Conservation (phyloP, 345 rosid species). For the Psidium guajava region DNA sequence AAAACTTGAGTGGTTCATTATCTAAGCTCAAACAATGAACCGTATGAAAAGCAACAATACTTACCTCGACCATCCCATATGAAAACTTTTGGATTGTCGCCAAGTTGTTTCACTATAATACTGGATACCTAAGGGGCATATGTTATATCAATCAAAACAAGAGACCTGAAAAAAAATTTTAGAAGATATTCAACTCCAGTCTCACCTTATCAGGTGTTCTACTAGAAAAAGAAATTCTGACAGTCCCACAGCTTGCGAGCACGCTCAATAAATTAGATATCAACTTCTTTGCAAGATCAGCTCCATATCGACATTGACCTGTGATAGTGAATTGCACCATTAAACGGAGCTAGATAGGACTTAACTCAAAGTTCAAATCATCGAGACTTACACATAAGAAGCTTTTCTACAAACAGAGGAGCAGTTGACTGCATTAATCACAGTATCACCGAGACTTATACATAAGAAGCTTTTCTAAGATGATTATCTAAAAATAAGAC, state of each 20-base stretch:
- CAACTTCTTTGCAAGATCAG: conserved; percentile 78
- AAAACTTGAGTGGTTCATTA: not conserved
- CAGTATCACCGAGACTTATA: not conserved
- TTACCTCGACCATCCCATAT: conserved; percentile 94
- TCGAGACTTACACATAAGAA: too few relatives aligned
- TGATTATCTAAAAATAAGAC: not conserved
- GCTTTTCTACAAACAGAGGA: not conserved
- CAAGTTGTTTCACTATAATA: conserved; percentile 54
- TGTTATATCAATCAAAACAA: not conserved
- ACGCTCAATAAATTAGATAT: conserved; percentile 41
- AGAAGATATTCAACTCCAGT: not conserved
- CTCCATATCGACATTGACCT: conserved; percentile 84
- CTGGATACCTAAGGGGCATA: conserved; percentile 43
- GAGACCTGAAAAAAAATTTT: not conserved
- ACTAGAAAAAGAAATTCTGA: conserved; percentile 71
- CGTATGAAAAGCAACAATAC: not conserved
- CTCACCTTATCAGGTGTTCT: conserved; percentile 83
- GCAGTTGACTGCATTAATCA: not conserved
- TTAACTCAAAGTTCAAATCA: not conserved
- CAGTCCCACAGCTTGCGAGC: conserved; percentile 66
- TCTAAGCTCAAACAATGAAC: not conserved
- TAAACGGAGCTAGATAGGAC: not conserved
- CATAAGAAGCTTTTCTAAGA: not conserved
- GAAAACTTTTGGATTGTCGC: conserved; percentile 67
- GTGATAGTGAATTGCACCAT: not conserved